phyloP scores from a whole-genome alignment of 345 rosid species.

The Reutealis trisperma region DNA sequence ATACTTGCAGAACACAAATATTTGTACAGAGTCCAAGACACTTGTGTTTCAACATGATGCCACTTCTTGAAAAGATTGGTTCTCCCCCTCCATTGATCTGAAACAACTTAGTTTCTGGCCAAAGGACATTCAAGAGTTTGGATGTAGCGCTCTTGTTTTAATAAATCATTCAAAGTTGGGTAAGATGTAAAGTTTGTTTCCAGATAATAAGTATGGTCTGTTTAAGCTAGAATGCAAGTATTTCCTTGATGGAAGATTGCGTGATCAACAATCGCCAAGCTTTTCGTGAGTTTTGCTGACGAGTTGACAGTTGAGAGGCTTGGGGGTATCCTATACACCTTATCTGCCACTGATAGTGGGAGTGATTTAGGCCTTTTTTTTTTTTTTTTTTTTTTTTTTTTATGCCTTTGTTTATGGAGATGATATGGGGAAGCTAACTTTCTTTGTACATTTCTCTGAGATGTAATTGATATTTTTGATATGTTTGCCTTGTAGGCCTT shows the following conservation, averaged over 20 bases:
- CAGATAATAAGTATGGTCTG: not conserved
- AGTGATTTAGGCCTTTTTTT: too few species aligned
- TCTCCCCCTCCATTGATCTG: not conserved
- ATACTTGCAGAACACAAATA: slow-evolving; percentile 9
- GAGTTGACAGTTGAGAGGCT: too few species aligned
- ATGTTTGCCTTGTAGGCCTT: not conserved
- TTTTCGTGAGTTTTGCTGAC: too few species aligned
- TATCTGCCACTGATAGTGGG: not conserved
- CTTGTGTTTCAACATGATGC: slow-evolving; percentile 23
- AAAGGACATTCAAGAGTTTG: not conserved
- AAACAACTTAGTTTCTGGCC: not conserved
- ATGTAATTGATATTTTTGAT: not conserved
- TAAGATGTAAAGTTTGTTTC: not conserved
- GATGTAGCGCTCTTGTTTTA: not conserved
- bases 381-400: too few species aligned
- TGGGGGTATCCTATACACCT: too few species aligned
- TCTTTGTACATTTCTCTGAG: not conserved
- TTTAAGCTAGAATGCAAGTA: not conserved
- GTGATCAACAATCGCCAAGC: not conserved
- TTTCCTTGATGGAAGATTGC: not conserved
- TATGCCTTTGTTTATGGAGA: too few species aligned
- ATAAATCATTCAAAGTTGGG: not conserved
- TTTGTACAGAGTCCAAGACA: slow-evolving; percentile 34
- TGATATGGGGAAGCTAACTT: too few species aligned
- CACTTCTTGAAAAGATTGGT: not conserved